A percentile compares a stretch with the other conserved stretches of the same genome.
Conservation (phyloP, 2,329 filamentous ascomycete genomes). For the Stagonosporopsis tanaceti region DNA sequence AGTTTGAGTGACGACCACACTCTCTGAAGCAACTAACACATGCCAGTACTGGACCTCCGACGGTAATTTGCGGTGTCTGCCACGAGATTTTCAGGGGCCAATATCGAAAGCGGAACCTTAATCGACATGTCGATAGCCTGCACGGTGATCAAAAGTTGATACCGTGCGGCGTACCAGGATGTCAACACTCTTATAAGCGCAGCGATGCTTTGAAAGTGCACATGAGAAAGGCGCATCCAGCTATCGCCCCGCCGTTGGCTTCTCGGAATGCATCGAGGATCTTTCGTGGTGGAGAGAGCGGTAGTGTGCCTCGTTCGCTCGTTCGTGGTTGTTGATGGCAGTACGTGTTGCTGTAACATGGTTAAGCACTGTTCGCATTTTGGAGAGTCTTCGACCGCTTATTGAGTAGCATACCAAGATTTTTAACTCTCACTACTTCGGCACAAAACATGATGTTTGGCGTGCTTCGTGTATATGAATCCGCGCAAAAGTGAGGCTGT, state of each 20-base stretch:
- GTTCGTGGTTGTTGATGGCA: not conserved
- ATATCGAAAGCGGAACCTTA: not conserved
- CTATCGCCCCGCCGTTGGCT: not conserved
- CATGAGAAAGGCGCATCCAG: not conserved
- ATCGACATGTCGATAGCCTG: not conserved
- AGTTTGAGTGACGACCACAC: not conserved
- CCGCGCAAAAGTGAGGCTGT: too few species aligned
- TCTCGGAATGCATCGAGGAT: not conserved
- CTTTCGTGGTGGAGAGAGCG: not conserved
- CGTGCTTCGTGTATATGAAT: not conserved
- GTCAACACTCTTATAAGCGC: not conserved
- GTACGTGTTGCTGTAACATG: not conserved
- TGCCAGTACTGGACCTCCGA: not conserved
- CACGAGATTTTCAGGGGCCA: not conserved
- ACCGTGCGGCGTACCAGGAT: not conserved
- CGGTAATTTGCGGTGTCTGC: not conserved
- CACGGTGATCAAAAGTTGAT: not conserved
- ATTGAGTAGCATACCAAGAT: too few species aligned
- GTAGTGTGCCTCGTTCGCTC: not conserved
- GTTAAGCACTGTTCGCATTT: not conserved
- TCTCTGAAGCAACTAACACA: not conserved
- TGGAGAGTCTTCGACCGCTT: too few species aligned
- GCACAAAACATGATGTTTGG: too few species aligned
- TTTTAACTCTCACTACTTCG: too few species aligned
- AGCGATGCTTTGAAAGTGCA: not conserved